A percentile compares a stretch with the other conserved stretches of the same genome.
Evolutionary conservation across 495 filamentous ascomycete genomes (phyloP).

Genomic region (Delitschia confertaspora): DNA sequence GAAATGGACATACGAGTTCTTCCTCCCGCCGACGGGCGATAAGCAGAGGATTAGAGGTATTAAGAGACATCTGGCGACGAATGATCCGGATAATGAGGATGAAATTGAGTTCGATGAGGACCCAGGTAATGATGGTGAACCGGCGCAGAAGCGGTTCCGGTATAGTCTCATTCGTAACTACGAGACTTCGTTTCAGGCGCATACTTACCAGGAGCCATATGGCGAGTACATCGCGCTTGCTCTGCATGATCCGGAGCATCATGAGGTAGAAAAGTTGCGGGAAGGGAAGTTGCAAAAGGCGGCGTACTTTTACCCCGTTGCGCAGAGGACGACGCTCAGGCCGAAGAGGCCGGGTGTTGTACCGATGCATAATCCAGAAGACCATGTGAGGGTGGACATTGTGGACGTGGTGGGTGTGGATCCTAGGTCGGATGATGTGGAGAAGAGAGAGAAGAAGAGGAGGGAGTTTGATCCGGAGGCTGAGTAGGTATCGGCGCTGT

Average conservation of each 20-base stretch:
- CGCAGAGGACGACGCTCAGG: constrained; percentile 57
- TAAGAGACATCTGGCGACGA: constrained; percentile 61
- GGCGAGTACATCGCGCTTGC: constrained; percentile 50
- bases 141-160: constrained; percentile 47
- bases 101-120: constrained; percentile 55
- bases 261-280: constrained; percentile 40
- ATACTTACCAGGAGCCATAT: constrained; percentile 46
- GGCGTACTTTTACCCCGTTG: constrained; percentile 85
- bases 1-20: constrained; percentile 72
- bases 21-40: constrained; percentile 57
- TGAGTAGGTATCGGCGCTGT: too few species aligned
- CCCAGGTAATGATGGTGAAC: constrained; percentile 31
- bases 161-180: constrained; percentile 76
- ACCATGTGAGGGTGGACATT: constrained; percentile 40
- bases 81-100: constrained; percentile 60
- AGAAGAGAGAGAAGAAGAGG: constrained; percentile 32
- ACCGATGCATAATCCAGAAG: constrained; percentile 35
- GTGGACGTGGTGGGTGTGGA: constrained; percentile 48
- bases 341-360: constrained; percentile 38
- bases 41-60: constrained; percentile 50
- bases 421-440: constrained; percentile 45
- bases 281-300: constrained; percentile 48
- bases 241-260: constrained; percentile 54
- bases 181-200: constrained; percentile 63
- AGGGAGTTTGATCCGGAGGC: constrained; percentile 12